phyloP scores from a whole-genome alignment of 2,329 filamentous ascomycete species.

The Botrytis porri region DNA sequence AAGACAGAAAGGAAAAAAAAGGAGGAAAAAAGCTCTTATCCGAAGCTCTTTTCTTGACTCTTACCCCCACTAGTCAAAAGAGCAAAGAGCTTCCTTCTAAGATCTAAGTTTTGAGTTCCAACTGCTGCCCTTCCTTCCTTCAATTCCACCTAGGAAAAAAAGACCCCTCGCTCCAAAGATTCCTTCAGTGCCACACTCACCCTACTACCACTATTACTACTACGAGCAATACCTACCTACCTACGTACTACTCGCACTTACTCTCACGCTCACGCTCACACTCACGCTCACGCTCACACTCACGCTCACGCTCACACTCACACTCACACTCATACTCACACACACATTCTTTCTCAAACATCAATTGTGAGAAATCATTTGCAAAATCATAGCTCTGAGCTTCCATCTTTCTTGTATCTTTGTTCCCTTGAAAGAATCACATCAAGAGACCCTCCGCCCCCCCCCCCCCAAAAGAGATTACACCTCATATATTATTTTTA shows the following conservation, averaged over 20 bases:
- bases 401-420: neutral
- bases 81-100: neutral
- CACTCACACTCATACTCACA: neutral
- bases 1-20: neutral
- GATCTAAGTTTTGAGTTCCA: neutral
- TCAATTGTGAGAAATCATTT: constrained; percentile 18
- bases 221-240: neutral
- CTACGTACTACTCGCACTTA: neutral
- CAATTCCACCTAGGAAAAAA: neutral
- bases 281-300: neutral
- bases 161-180: constrained; percentile 8
- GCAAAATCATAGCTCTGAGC: constrained; percentile 8
- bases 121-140: neutral
- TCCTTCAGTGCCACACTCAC: neutral
- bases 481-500: neutral
- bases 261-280: neutral
- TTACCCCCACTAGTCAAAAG: constrained; percentile 5
- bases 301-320: neutral
- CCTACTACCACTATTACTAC: neutral
- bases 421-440: constrained; percentile 11
- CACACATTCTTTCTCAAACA: constrained; percentile 17
- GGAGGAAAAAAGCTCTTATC: constrained; percentile 5
- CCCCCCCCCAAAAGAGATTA: too few relatives aligned
- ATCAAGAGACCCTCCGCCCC: too few relatives aligned
- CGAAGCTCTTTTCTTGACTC: constrained; percentile 4